A percentile compares a stretch with the other conserved stretches of the same genome.
phyloP scores from a whole-genome alignment of 1,139 yeast genomes.

The Candida frijolesensis region DNA sequence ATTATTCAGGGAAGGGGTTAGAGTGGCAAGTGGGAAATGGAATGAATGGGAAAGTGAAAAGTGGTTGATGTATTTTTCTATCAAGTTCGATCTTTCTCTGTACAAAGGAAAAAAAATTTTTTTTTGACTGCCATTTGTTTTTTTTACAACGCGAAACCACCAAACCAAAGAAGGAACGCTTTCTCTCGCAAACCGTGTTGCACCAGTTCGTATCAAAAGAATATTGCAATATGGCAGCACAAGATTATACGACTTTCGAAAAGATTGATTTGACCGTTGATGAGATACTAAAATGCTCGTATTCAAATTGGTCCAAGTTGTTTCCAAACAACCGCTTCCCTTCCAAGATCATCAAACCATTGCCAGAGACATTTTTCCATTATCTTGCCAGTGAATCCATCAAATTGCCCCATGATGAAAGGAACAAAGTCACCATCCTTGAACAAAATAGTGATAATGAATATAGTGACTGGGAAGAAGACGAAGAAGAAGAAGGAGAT shows the following conservation, averaged over 20 bases:
- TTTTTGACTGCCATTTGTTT: not conserved
- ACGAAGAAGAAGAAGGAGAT: constrained; percentile 1
- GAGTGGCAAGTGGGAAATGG: not conserved
- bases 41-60: not conserved
- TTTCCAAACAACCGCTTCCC: constrained; percentile 55
- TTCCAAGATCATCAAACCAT: constrained; percentile 59
- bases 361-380: constrained; percentile 67
- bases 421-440: constrained; percentile 16
- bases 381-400: constrained; percentile 82
- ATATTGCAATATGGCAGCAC: not conserved
- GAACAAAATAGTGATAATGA: constrained; percentile 58
- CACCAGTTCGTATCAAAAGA: not conserved
- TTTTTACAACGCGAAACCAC: not conserved
- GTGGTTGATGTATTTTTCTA: not conserved
- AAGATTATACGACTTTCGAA: constrained; percentile 27
- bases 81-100: not conserved
- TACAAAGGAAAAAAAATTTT: constrained; percentile 1
- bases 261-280: constrained; percentile 41
- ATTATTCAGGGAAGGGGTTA: not conserved
- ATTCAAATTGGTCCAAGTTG: constrained; percentile 68
- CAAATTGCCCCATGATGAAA: constrained; percentile 53
- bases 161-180: not conserved
- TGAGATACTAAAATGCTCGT: constrained; percentile 68
- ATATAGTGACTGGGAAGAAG: constrained; percentile 69
- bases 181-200: not conserved